Base-by-base conservation (phyloP, 1,284 basidiomycete species). In the Moniliella sp. region DNA sequence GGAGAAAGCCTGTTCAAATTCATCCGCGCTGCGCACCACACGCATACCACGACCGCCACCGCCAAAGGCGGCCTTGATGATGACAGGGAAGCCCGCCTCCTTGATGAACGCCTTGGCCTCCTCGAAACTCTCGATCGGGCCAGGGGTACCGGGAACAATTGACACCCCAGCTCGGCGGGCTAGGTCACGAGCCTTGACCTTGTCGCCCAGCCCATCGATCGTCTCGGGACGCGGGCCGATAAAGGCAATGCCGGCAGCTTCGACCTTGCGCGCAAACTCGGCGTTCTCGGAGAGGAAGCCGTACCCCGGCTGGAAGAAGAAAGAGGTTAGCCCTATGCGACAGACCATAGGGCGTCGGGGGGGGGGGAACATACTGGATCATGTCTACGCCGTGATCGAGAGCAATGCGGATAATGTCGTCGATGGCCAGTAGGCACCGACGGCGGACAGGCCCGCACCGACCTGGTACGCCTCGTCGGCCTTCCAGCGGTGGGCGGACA, bases 381-480 rank as follows among this genome's bases (percentile, higher is more conserved):
- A 11, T 7, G 11, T 19, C 10, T n/a, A 14, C 7, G 27, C 12
- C 13, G 23, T 13, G 28, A 15, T 17, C 11, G 7, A 12, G 16
- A 3, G 18, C 19, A 13, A 4, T 14, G 2, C 15, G 15, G n/a
- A 15, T 10, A 19, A 19, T 12, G 10, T 14, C 11, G 14, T 12
- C 5, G 19, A 2, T 15, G 4, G 15, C 1, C 4, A 18, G 23
- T 29, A n/a, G 27, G 5, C 5, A 9, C 88, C 97, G 32, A 97
- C 91, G 25, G 91, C 91, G 10, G 83, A 79, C 37, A 93, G 66
- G 15, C 88, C 88, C 53, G 80, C 82, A 42, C 91, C 91, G 48
- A 97, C 88, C 62, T 86, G 78, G 65, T 94, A 97, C 1, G 88
- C 86, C 65, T 97, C 88, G 64, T 99, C 91, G 42, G 86, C 81